Conservation (phyloP, 768 basidiomycete genomes). For the Lactarius quietus region DNA sequence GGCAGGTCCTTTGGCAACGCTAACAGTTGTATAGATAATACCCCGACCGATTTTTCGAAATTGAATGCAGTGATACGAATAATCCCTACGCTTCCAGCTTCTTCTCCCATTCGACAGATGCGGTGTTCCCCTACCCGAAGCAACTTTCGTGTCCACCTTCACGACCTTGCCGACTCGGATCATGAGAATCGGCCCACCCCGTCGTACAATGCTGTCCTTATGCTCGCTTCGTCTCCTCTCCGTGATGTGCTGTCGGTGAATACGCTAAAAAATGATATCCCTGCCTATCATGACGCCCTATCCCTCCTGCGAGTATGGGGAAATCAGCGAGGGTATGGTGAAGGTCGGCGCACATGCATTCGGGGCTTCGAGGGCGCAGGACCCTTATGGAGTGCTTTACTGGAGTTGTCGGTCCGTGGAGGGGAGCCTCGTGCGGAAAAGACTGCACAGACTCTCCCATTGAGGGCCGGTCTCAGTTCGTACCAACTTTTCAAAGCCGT, state of each 20-base stretch:
- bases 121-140: constrained; percentile 71
- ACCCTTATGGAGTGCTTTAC: constrained; percentile 61
- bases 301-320: constrained; percentile 88
- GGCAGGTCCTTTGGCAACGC: neutral
- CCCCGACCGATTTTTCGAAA: constrained; percentile 57
- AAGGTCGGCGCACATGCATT: constrained; percentile 53
- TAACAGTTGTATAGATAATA: constrained; percentile 40
- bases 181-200: constrained; percentile 54
- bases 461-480: constrained; percentile 81
- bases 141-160: constrained; percentile 51
- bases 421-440: constrained; percentile 46
- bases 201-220: constrained; percentile 72
- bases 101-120: constrained; percentile 61
- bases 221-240: constrained; percentile 48
- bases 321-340: constrained; percentile 74
- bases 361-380: constrained; percentile 69
- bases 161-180: constrained; percentile 28
- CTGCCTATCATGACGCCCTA: constrained; percentile 70
- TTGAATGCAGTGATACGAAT: constrained; percentile 70
- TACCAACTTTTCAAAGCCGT: constrained; percentile 88
- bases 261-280: constrained; percentile 43
- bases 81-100: constrained; percentile 58
- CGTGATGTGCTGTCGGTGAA: constrained; percentile 46
- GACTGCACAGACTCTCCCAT: constrained; percentile 43
- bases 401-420: constrained; percentile 61